These are phyloP conservation scores for Ophiocordyceps camponoti-saundersi DNA, from an alignment of 2,329 filamentous ascomycete species.

Conservation along the genomic window DNA sequence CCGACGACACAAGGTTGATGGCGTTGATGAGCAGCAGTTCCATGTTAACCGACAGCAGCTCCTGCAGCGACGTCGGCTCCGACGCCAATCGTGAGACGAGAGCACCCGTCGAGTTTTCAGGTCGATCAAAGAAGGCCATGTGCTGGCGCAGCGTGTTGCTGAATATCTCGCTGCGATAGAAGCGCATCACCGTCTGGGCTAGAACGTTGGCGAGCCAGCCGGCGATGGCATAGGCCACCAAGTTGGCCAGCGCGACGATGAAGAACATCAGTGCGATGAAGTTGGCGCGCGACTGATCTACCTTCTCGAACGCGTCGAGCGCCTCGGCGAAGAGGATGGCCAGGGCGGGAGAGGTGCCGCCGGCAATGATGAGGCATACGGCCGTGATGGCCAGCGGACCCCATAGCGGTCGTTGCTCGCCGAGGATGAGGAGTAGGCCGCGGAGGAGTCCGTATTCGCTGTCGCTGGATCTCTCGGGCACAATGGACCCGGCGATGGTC, in stretches of 20 bases:
- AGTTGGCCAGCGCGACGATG: constrained; percentile 27
- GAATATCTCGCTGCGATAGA: constrained; percentile 24
- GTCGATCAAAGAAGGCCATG: constrained; percentile 27
- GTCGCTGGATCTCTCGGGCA: neutral
- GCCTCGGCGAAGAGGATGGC: constrained; percentile 21
- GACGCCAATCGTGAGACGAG: constrained; percentile 19
- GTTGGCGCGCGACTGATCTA: constrained; percentile 21
- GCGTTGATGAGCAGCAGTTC: constrained; percentile 27
- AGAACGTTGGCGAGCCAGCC: constrained; percentile 20
- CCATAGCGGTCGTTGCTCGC: constrained; percentile 14
- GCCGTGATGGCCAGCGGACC: constrained; percentile 5
- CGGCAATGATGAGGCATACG: constrained; percentile 11
- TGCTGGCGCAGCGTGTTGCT: constrained; percentile 36
- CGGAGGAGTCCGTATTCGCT: constrained; percentile 10
- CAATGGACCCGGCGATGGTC: constrained; percentile 5
- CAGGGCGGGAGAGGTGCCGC: constrained; percentile 21
- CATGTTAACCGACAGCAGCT: constrained; percentile 31
- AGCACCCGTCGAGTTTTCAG: constrained; percentile 19
- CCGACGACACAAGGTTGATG: constrained; percentile 26
- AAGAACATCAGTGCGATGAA: constrained; percentile 42
- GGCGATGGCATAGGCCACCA: constrained; percentile 22
- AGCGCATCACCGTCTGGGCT: constrained; percentile 16
- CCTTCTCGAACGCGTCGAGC: constrained; percentile 18
- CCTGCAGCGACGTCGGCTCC: constrained; percentile 28
- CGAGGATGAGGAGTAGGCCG: constrained; percentile 13